phyloP scores from a whole-genome alignment of 2,329 filamentous ascomycete genomes.

The Penicillium concentricum region DNA sequence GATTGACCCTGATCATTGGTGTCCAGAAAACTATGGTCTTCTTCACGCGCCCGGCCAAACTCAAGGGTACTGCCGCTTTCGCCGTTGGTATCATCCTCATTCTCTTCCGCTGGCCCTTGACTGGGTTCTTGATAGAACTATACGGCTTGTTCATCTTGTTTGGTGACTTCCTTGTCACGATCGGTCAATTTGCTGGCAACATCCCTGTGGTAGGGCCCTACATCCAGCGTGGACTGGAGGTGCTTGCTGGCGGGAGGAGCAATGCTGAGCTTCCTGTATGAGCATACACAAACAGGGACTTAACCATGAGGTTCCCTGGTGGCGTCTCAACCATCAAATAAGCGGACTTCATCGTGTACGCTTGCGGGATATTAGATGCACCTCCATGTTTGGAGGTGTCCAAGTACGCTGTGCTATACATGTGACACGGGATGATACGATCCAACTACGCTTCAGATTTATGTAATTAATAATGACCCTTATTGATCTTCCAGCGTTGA shows the following conservation, averaged over 20 bases:
- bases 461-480: conserved; percentile 27
- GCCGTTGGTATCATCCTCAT: conserved; percentile 80
- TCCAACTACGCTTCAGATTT: conserved; percentile 3
- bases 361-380: neutral
- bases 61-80: conserved; percentile 88
- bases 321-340: neutral
- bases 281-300: neutral
- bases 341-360: neutral
- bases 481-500: neutral
- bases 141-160: conserved; percentile 94
- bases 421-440: conserved; percentile 8
- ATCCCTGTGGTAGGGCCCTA: conserved; percentile 84
- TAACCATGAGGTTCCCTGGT: neutral
- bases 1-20: conserved; percentile 93
- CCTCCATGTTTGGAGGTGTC: neutral
- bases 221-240: conserved; percentile 72
- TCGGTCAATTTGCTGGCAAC: conserved; percentile 81
- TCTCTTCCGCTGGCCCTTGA: conserved; percentile 82
- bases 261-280: conserved; percentile 65
- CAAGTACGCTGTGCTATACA: neutral
- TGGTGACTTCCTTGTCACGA: conserved; percentile 92
- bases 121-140: conserved; percentile 85
- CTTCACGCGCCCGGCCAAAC: conserved; percentile 91
- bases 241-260: conserved; percentile 65
- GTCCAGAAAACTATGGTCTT: conserved; percentile 86